Base-by-base conservation (phyloP, 106 monocot species). In the Dendrobium nobile region DNA sequence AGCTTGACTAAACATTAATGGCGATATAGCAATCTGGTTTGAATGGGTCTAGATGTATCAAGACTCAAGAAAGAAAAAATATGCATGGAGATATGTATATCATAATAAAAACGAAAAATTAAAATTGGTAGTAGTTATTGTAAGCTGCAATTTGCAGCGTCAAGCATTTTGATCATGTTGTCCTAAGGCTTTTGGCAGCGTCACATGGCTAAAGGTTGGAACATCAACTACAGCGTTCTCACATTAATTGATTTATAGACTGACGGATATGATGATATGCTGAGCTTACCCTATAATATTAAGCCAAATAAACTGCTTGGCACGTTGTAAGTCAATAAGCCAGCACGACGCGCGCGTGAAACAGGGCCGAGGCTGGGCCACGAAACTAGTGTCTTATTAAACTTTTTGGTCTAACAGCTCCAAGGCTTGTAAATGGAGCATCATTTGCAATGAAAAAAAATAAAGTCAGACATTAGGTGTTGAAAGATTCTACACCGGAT, bases 291-390 rank as follows among this genome's bases (percentile, higher is more conserved):
- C 22, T 61, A 61, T 61, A 19, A 7, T 61, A 20, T 22, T 61
- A 61, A 19, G 61, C 61, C n/a, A 70, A 70, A 70, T 70, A 70
- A 33, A 70, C 70, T 13, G 70, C 13, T 70, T n/a, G 70, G 3
- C 33, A 70, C 31, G 70, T 37, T 70, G 70, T 33, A 16, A 70
- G 33, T 31, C 68, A 33, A 70, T 4, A 70, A 37, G 33, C 0
- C 31, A 13, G 15, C 70, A 15, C 61, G 22, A 61, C 10, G 61
- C 22, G 4, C 22, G 22, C n/a, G 61, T 7, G 22, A 61, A 6
- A 13, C 51, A 51, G 13, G 10, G 51, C 51, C 51, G 51, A 51
- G 13, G 6, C 47, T 7, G 51, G 1, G 51, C 51, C 51, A 51
- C 51, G 15, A 61, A 61, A 4, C 61, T 19, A 22, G 22, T 61